Conservation (phyloP, 148 eudicot species). For the Vaccinium corymbosum region DNA sequence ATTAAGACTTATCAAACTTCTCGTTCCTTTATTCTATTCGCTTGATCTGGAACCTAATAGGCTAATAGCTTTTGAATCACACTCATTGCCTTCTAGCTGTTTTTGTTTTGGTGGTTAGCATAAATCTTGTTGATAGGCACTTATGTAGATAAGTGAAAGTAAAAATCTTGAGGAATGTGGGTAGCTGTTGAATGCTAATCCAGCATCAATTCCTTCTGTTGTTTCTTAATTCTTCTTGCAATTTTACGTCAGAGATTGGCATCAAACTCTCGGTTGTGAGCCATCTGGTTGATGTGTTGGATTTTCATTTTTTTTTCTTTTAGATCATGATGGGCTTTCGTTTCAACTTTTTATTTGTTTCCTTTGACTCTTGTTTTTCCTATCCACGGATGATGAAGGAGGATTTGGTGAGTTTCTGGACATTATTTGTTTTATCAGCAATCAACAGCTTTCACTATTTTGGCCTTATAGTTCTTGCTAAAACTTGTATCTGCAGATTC, state of each 20-base stretch:
- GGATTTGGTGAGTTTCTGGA: slow-evolving; percentile 28
- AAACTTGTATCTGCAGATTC: not conserved
- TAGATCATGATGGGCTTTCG: not conserved
- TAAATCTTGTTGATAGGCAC: not conserved
- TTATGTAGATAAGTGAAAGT: not conserved
- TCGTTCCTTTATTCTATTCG: not conserved
- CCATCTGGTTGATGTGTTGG: not conserved
- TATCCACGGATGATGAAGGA: slow-evolving; percentile 21
- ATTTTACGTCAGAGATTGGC: not conserved
- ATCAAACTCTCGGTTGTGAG: not conserved
- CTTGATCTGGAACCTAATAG: not conserved
- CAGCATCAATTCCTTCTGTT: not conserved
- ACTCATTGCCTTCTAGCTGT: not conserved
- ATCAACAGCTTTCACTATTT: not conserved
- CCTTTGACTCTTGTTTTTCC: slow-evolving; percentile 44
- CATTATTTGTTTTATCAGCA: not conserved
- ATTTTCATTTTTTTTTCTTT: not conserved
- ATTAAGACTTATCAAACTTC: not conserved
- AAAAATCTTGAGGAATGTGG: not conserved
- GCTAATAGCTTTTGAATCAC: not conserved
- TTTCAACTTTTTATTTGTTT: not conserved
- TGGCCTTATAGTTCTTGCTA: not conserved
- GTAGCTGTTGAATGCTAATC: not conserved
- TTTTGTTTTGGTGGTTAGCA: not conserved
- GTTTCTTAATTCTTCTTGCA: not conserved